These are phyloP conservation scores for Penicillium sp. DNA, from an alignment of 2,329 filamentous ascomycete genomes.

Conservation along the genomic window DNA sequence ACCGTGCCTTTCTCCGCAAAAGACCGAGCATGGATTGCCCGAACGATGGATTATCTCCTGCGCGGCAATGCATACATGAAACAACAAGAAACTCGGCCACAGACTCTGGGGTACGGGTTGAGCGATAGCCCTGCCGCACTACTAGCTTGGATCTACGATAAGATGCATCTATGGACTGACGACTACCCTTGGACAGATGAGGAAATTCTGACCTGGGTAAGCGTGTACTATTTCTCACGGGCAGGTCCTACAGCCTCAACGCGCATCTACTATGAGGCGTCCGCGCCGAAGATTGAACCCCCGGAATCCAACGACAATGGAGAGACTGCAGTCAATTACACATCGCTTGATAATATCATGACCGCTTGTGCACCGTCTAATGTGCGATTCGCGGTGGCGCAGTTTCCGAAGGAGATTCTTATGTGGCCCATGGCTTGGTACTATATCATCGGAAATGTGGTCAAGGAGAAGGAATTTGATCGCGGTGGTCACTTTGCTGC, in stretches of 20 bases:
- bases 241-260: conserved; percentile 70
- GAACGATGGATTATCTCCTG: conserved; percentile 26
- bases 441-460: conserved; percentile 55
- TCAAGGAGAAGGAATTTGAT: conserved; percentile 51
- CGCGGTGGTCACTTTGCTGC: conserved; percentile 59
- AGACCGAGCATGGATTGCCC: conserved; percentile 27
- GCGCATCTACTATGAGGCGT: conserved; percentile 73
- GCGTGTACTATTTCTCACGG: conserved; percentile 71
- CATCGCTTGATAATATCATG: conserved; percentile 29
- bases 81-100: conserved; percentile 69
- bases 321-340: conserved; percentile 9
- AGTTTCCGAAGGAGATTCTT: conserved; percentile 56
- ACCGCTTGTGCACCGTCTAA: conserved; percentile 45
- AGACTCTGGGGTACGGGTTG: conserved; percentile 72
- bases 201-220: conserved; percentile 75
- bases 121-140: conserved; percentile 71
- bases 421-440: conserved; percentile 57
- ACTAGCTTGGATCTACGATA: conserved; percentile 81
- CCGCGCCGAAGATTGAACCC: conserved; percentile 30
- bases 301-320: not conserved
- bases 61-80: conserved; percentile 57
- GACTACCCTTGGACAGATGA: conserved; percentile 74
- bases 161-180: conserved; percentile 77
- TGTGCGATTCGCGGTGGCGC: conserved; percentile 59
- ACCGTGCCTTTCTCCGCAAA: conserved; percentile 35